These are phyloP conservation scores for Tolypocladium pustulatum DNA, from an alignment of 2,329 filamentous ascomycete genomes.

Conservation along the genomic window DNA sequence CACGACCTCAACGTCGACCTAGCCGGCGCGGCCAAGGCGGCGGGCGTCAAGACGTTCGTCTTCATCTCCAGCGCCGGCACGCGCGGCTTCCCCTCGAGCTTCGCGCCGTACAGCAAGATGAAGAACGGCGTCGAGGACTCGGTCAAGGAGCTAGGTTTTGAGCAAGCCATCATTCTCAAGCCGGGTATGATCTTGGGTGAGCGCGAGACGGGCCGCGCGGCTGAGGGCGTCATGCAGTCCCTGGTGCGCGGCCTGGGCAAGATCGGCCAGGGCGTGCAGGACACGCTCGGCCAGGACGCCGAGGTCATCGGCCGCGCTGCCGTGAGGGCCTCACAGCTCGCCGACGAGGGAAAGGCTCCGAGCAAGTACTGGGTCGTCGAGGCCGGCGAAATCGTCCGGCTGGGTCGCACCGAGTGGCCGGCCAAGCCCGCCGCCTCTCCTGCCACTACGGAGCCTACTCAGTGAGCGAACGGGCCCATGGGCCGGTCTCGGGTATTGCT, in stretches of 20 bases:
- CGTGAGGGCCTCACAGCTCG: constrained; percentile 47
- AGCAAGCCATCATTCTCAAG: constrained; percentile 61
- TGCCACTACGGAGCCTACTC: neutral
- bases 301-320: constrained; percentile 61
- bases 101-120: constrained; percentile 55
- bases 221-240: constrained; percentile 45
- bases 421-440: constrained; percentile 11
- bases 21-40: constrained; percentile 61
- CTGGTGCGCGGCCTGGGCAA: constrained; percentile 45
- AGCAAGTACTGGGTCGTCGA: constrained; percentile 52
- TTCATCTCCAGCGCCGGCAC: constrained; percentile 56
- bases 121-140: constrained; percentile 80
- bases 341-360: constrained; percentile 47
- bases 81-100: constrained; percentile 24
- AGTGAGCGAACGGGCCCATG: neutral
- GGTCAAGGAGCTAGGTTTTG: constrained; percentile 62
- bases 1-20: constrained; percentile 76
- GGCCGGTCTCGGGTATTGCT: neutral
- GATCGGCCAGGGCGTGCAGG: constrained; percentile 44
- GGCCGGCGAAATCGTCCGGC: constrained; percentile 50
- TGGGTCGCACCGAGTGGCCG: constrained; percentile 52
- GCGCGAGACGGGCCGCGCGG: constrained; percentile 48
- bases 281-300: constrained; percentile 63
- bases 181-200: constrained; percentile 69
- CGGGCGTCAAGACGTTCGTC: constrained; percentile 65